Percentiles rank a stretch among this genome's conserved stretches.
Conservation (phyloP, 2,329 filamentous ascomycete genomes). For the Pyrenophora seminiperda region DNA sequence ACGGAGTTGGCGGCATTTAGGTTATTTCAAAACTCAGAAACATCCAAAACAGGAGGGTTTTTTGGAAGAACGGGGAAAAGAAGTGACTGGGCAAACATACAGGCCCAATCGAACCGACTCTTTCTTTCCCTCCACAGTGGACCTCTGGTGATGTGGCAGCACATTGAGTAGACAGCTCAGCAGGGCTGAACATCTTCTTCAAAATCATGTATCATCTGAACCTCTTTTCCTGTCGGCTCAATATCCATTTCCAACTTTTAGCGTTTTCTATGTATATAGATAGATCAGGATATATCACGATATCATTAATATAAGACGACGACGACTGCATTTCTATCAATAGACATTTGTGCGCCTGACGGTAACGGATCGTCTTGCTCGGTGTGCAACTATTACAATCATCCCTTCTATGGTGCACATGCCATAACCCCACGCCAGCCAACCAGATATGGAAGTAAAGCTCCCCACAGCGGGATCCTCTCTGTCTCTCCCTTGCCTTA, state of each 20-base stretch:
- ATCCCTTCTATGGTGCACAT: too few relatives aligned
- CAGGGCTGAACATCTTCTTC: slow-evolving; percentile 1
- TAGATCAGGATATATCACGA: slow-evolving; percentile 9
- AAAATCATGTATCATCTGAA: not conserved
- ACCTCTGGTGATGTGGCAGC: slow-evolving; percentile 8
- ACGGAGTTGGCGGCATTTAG: slow-evolving; percentile 39
- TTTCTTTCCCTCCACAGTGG: slow-evolving; percentile 27
- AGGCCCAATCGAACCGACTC: slow-evolving; percentile 22
- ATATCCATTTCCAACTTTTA: slow-evolving; percentile 20
- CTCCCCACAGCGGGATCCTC: too few relatives aligned
- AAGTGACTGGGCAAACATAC: slow-evolving; percentile 10
- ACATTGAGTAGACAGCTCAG: not conserved
- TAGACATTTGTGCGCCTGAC: too few relatives aligned
- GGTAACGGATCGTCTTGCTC: too few relatives aligned
- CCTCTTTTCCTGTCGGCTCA: not conserved
- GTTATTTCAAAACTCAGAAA: not conserved
- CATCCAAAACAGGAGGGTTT: slow-evolving; percentile 14
- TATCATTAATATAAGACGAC: not conserved
- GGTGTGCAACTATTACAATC: too few relatives aligned
- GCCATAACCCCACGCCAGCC: too few relatives aligned
- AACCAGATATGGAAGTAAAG: too few relatives aligned
- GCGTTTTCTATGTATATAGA: slow-evolving; percentile 23
- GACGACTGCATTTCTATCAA: too few relatives aligned
- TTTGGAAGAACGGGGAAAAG: slow-evolving; percentile 24
- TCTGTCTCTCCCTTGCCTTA: too few relatives aligned